Evolutionary conservation across 2,329 filamentous ascomycete genomes (phyloP), one percentile per base, ranked within the genome.

Genomic region (Neocucurbitaria cava): DNA sequence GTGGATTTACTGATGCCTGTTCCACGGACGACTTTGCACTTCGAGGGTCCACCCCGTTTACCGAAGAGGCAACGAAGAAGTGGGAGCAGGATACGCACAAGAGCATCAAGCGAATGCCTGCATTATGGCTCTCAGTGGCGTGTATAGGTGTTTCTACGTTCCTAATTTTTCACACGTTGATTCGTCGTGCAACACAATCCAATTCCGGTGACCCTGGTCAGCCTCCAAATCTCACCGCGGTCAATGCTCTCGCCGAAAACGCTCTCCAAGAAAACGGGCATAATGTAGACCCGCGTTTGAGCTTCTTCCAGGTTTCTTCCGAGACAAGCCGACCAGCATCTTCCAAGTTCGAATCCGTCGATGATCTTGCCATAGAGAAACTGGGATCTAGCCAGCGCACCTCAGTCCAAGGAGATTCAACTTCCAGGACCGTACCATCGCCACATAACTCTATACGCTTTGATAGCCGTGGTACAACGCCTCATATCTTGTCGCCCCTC

Each of bases 21-120:
- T 68, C 62, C 2, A 75, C 75, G 59, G 63, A 71, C 26, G 74
- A 78, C 49, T 58, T 62, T 26, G 62, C 62, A 9, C 62, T 78
- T 11, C 72, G 76, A 20, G 72, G 72, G 15, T 69, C 70, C 13
- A 70, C 70, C 4, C 40, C 68, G 4, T 74, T 66, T 35, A 5
- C 48, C 4, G 49, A 62, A 15, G 59, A 61, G 15, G 59, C 68
- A 9, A 69, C 61, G 5, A 30, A 57, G 11, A 64, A 65, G 30
- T 76, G 70, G 73, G 70, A 71, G 49, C 71, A 76, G 50, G 40
- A 64, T 20, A 52, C 56, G 1, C 45, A 52, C 10, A 65, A 65
- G 5, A 61, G 56, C 20, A 55, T 65, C 26, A 67, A 58, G 47
- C 61, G 70, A 26, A 71, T 68, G 61, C 68, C 70, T 10, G 69